Base-by-base conservation (phyloP, 1,139 yeast genomes). In the Geotrichum klebahnii region DNA sequence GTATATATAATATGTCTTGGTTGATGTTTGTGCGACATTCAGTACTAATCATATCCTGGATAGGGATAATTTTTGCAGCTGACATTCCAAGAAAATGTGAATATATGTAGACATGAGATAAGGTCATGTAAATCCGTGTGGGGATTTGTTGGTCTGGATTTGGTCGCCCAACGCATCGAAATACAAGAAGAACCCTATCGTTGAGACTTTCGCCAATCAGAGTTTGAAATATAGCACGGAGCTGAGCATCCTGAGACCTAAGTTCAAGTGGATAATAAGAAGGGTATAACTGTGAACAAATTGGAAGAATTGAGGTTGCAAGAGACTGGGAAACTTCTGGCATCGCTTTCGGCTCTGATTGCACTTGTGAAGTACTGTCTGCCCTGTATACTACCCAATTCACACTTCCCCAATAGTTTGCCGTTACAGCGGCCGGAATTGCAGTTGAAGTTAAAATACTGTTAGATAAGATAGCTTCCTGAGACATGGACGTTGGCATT, bases 321-420 rank as follows among this genome's bases (percentile, higher is more conserved):
- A 39, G 36, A n/a, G 40, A 22, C 3, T 6, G 36, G 12, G 32
- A 16, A 5, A 17, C 37, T 5, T 16, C n/a, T n/a, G n/a, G n/a
- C n/a, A n/a, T n/a, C n/a, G n/a, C 9, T 23, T 5, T 19, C 10
- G 23, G 40, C 22, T 26, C 31, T 5, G 9, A 2, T 5, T 34
- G 33, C 10, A n/a, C 39, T 3, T 31, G 14, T 14, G 14, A 33
- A 4, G 23, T 10, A 5, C 36, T 42, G 20, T 47, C 41, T 16
- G 51, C 51, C 19, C 52, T 50, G 50, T 63, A 60, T 2, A 59
- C 48, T 1, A 61, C 61, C 69, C 70, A 67, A 64, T 89, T 86
- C 5, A 87, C 85, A 35, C 88, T 81, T 0, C 98, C 97, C 96
- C 97, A 89, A 19, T 84, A 77, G 64, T 92, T 92, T 0, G 96